Conservation (phyloP, 176 grass and related monocot species). For the Zea luxurians region DNA sequence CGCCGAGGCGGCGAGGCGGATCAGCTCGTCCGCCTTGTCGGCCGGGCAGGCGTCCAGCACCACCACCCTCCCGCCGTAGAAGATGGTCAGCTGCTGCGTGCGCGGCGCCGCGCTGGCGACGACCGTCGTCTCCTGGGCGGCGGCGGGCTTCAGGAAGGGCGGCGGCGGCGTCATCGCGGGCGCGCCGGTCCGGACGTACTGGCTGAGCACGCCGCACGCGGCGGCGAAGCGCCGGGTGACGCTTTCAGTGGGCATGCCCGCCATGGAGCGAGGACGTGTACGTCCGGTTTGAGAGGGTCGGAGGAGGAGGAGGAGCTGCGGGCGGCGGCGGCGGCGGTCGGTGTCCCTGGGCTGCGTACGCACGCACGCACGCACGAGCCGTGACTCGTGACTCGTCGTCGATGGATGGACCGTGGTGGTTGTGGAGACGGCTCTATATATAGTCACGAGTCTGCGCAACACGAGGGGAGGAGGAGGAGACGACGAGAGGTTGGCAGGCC, state of each 20-base stretch:
- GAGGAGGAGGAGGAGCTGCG: background rate
- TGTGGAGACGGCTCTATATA: background rate
- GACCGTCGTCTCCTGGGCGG: background rate
- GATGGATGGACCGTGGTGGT: background rate
- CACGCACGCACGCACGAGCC: background rate
- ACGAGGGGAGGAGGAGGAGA: background rate
- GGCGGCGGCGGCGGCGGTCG: no score
- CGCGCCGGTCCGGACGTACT: constrained; percentile 41
- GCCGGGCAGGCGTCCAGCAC: constrained; percentile 61
- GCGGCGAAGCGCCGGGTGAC: constrained; percentile 48
- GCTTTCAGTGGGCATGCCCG: constrained; percentile 9
- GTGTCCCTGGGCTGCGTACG: background rate
- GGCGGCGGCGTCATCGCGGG: background rate
- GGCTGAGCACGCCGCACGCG: constrained; percentile 61
- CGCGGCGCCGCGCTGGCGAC: background rate
- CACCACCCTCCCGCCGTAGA: constrained; percentile 70
- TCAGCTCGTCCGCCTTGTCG: constrained; percentile 46
- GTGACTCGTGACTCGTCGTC: background rate
- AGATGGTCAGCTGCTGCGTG: constrained; percentile 60
- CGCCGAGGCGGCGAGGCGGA: constrained; percentile 27
- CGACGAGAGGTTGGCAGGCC: background rate
- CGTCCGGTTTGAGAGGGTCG: background rate
- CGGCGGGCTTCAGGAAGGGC: background rate
- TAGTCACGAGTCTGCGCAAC: background rate
- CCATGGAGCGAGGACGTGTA: background rate